phyloP scores from a whole-genome alignment of 164 flowering plant genomes.

The grape (Vitis vinifera) region DNA sequence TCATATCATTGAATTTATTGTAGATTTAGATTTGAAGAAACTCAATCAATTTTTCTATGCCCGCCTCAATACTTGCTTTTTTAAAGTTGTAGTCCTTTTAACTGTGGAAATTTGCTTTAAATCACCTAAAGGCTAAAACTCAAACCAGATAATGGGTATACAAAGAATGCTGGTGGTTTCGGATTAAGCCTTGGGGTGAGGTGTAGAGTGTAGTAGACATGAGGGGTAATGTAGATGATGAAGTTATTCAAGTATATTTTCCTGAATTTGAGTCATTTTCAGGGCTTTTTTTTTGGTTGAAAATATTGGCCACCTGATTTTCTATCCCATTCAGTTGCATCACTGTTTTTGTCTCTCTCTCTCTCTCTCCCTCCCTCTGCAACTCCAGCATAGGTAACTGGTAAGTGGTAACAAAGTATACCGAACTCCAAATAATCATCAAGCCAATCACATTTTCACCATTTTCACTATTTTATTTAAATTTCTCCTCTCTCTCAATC shows the following conservation, averaged over 20 bases:
- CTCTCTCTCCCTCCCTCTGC: background rate
- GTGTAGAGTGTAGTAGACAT: too few relatives aligned
- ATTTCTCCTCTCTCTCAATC: conserved; percentile 4
- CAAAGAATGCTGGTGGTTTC: too few relatives aligned
- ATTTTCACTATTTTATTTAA: background rate
- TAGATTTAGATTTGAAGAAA: too few relatives aligned
- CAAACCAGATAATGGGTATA: too few relatives aligned
- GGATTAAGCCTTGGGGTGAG: too few relatives aligned
- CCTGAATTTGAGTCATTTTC: background rate
- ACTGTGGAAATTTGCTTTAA: too few relatives aligned
- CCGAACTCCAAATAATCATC: background rate
- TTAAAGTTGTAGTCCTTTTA: too few relatives aligned
- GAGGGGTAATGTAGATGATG: background rate
- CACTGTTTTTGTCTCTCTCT: conserved; percentile 3
- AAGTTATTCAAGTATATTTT: background rate
- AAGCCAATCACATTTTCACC: background rate
- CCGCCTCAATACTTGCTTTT: too few relatives aligned
- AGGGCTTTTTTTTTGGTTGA: background rate
- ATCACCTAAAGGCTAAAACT: too few relatives aligned
- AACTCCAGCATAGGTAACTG: background rate
- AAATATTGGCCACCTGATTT: background rate
- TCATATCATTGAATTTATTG: too few relatives aligned
- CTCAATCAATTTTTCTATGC: too few relatives aligned
- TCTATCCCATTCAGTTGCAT: background rate
- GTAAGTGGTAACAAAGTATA: background rate